Base-by-base conservation (phyloP, 2,329 filamentous ascomycete genomes). In the Coniochaeta ligniaria region DNA sequence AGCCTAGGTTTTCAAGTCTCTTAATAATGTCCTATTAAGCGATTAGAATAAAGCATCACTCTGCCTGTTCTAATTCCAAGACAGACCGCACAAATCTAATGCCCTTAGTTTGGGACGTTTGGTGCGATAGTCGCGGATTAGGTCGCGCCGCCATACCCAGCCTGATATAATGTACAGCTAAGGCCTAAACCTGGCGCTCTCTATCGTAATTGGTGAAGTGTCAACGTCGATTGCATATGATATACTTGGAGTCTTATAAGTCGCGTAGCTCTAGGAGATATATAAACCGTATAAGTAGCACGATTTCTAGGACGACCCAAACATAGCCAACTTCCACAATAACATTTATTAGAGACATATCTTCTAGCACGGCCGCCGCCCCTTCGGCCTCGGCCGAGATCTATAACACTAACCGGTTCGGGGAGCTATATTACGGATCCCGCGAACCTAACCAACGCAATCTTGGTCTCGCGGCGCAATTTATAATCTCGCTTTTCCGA, bases 351-450 rank as follows among this genome's bases (percentile, higher is more conserved):
- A 17, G 9, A 45, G 41, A 45, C 41, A 45, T 45, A 17, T 45
- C 41, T 45, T 8, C 41, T 17, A 22, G 41, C 22, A 45, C 41
- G 41, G 41, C n/a, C 41, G 41, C 41, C n/a, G 41, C 41, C 41
- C 43, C 43, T 47, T 26, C 43, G 22, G 43, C 7, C 43, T 26
- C 22, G 52, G 63, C 63, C 36, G 63, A 65, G 56, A 59, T 63
- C 36, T 65, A 65, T 58, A 41, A 65, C 60, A 63, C 62, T 12
- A 60, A 65, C 56, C 60, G 63, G 31, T 63, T 63, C 50, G 59
- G 41, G 12, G 45, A 62, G 57, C 62, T 65, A 4, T 63, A 62
- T 38, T 28, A 38, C 45, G 57, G n/a, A 16, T 63, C 63, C 20
- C 59, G 56, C 2, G 17, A 28, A 8, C 56, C 62, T 17, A 54